phyloP scores from a whole-genome alignment of 371 early-diverging fungal genomes.

The Rhizomucor miehei region DNA sequence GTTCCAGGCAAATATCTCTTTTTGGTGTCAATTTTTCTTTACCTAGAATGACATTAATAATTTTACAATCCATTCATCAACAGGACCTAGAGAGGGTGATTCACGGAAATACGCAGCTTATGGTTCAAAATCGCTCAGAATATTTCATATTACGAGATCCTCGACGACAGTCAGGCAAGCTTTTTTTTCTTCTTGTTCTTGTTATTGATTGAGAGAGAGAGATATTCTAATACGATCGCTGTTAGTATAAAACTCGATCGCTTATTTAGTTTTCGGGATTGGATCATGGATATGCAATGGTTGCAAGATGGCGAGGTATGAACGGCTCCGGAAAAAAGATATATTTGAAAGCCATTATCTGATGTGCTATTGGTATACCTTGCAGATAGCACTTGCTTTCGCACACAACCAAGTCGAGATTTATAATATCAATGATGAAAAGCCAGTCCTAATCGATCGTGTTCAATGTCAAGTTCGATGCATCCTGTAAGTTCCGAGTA shows the following conservation, averaged over 20 bases:
- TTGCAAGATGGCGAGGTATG: constrained; percentile 23
- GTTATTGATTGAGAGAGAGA: constrained; percentile 5
- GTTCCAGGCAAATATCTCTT: constrained; percentile 39
- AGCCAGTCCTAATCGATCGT: constrained; percentile 18
- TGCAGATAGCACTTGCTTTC: constrained; percentile 59
- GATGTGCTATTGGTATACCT: not conserved
- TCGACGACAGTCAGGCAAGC: too few species aligned
- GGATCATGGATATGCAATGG: constrained; percentile 76
- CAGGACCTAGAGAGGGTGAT: not conserved
- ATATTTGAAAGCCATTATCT: not conserved
- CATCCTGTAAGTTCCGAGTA: constrained; percentile 41
- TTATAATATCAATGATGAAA: constrained; percentile 23
- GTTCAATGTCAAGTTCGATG: constrained; percentile 60
- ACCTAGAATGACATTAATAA: too few species aligned
- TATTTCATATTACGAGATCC: too few species aligned
- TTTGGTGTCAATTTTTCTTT: not conserved
- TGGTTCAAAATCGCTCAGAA: constrained; percentile 39
- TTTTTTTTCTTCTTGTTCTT: too few species aligned
- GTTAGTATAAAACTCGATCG: constrained; percentile 8
- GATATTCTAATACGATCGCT: constrained; percentile 3
- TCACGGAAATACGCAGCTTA: constrained; percentile 19
- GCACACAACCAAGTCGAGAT: constrained; percentile 76
- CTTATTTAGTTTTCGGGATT: constrained; percentile 42
- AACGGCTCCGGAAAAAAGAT: too few species aligned
- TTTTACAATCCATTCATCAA: not conserved